These are phyloP conservation scores for Leccinum pellstonianum DNA, from an alignment of 768 basidiomycete species.

Conservation along the genomic window DNA sequence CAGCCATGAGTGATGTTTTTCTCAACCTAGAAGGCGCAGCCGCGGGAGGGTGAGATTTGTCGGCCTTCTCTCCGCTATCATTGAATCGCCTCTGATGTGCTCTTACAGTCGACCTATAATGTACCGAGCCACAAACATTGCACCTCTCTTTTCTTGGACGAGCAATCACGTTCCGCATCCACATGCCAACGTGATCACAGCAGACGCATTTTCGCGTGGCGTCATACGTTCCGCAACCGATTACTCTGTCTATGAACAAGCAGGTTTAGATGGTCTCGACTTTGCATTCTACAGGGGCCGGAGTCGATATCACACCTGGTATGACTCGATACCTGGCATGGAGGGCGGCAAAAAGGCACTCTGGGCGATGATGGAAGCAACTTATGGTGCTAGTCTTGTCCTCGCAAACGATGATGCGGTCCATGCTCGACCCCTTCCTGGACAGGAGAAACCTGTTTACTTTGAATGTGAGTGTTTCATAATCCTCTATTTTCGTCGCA, in stretches of 20 bases:
- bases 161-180: conserved; percentile 53
- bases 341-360: conserved; percentile 54
- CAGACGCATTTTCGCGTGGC: conserved; percentile 67
- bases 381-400: conserved; percentile 51
- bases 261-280: conserved; percentile 68
- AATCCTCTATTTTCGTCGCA: background rate
- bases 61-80: background rate
- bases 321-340: conserved; percentile 63
- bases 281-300: conserved; percentile 76
- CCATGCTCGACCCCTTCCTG: conserved; percentile 25
- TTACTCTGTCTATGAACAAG: conserved; percentile 61
- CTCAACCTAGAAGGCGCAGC: too few species aligned
- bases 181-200: conserved; percentile 67
- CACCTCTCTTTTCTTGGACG: conserved; percentile 54
- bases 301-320: conserved; percentile 74
- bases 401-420: conserved; percentile 47
- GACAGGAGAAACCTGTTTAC: conserved; percentile 48
- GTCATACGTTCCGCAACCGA: conserved; percentile 71
- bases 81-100: background rate
- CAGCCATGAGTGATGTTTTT: too few species aligned
- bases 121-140: conserved; percentile 67
- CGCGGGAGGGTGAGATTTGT: too few species aligned
- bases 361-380: conserved; percentile 79
- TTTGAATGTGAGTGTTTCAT: conserved; percentile 60
- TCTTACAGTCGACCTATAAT: conserved; percentile 63